Evolutionary conservation across 1,139 yeast species (phyloP), one percentile per base, ranked within the genome.

Genomic region (Yamadazyma membranifaciens): DNA sequence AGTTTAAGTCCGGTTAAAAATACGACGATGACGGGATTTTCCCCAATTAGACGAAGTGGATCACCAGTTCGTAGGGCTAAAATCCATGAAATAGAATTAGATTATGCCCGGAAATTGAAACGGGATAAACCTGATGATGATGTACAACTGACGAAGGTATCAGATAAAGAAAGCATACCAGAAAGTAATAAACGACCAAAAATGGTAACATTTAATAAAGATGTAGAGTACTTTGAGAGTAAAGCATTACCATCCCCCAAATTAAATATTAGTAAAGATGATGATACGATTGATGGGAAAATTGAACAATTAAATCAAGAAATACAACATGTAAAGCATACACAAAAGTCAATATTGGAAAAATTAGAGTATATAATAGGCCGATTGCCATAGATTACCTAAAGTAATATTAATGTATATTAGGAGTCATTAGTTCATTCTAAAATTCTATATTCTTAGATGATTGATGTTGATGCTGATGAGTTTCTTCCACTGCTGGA

Each of bases 391-490:
- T 35, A 30, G 31, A 14, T 31, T 4, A 27, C 11, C 5, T n/a
- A 7, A 20, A 20, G 5, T 20, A 20, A 20, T 20, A 20, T 20
- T 20, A 36, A 12, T 36, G 38, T 36, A 36, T 30, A 36, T 36
- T 38, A 38, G 20, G 9, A 4, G 13, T 35, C 33, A 13, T 35
- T 4, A 29, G 12, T 35, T 6, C n/a, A 9, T 5, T 6, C 46
- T 55, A 68, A 44, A 67, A 69, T 27, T 69, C 74, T 27, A 68
- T 61, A 43, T 63, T 59, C 50, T 67, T 65, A 4, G 63, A 58
- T 14, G 70, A 66, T 42, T 56, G 68, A 11, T 51, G 50, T 10
- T 56, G 57, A 26, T 36, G 31, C 9, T 31, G 17, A 16, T 36
- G 35, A 34, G 48, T 54, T 33, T 47, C 49, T 25, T 46, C 29